phyloP scores from a whole-genome alignment of 257 asterid species.

The Paulownia fortunei region DNA sequence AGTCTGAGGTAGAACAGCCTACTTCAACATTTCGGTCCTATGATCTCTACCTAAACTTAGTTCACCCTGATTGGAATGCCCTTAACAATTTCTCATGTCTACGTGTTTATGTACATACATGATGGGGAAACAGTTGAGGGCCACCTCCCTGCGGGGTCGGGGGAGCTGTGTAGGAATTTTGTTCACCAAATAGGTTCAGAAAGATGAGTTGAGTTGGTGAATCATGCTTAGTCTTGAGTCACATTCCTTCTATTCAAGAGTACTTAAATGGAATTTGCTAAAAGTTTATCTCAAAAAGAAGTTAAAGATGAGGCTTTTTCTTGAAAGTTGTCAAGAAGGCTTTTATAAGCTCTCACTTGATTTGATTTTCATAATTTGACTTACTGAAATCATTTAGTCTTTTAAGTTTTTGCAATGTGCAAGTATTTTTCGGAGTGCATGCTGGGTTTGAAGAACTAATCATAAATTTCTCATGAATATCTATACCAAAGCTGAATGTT shows the following conservation, averaged over 20 bases:
- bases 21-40: neutral
- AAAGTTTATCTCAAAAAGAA: neutral
- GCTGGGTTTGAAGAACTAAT: no score
- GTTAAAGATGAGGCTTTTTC: neutral
- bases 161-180: no score
- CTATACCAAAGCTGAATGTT: neutral
- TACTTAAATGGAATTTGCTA: no score
- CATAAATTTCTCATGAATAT: neutral
- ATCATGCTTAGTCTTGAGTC: no score
- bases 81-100: neutral
- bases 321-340: neutral
- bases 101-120: no score
- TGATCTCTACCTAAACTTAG: neutral
- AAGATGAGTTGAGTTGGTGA: neutral
- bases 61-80: neutral
- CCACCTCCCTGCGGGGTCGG: no score
- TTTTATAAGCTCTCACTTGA: neutral
- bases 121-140: no score
- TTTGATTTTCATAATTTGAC: neutral
- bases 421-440: neutral
- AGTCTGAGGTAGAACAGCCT: neutral
- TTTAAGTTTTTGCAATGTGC: neutral
- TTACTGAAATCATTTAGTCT: neutral
- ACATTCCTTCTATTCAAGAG: neutral
- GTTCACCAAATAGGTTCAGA: no score